Evolutionary conservation across 495 filamentous ascomycete species (phyloP).

Genomic region (Lepraria neglecta): DNA sequence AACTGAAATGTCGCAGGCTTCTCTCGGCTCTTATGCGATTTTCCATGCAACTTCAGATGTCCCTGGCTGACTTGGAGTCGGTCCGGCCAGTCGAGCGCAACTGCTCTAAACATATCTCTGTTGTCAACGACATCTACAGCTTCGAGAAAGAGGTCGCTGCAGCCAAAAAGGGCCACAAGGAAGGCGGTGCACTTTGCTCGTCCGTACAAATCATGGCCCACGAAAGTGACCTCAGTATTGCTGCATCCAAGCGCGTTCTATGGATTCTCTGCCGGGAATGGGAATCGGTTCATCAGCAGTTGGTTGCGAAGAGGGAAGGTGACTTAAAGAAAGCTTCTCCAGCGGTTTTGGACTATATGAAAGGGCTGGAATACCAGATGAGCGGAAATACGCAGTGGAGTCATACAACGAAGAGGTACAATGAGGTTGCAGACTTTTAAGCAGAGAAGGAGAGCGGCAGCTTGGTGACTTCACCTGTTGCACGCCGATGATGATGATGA

Average conservation of each 20-base stretch:
- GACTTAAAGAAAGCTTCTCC: constrained; percentile 10
- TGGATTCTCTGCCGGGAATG: constrained; percentile 33
- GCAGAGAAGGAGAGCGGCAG: not conserved
- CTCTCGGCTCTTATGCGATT: constrained; percentile 37
- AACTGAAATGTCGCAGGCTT: constrained; percentile 26
- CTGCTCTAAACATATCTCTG: constrained; percentile 35
- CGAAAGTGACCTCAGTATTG: constrained; percentile 24
- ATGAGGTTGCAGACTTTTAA: constrained; percentile 19
- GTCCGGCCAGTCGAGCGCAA: constrained; percentile 29
- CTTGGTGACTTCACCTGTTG: not conserved
- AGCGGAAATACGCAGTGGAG: constrained; percentile 42
- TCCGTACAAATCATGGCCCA: constrained; percentile 29
- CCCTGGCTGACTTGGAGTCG: constrained; percentile 23
- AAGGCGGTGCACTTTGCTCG: constrained; percentile 33
- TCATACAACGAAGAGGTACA: constrained; percentile 30
- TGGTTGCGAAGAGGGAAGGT: constrained; percentile 21
- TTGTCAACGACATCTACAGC: constrained; percentile 41
- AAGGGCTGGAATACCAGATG: constrained; percentile 39
- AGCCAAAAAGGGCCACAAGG: constrained; percentile 27
- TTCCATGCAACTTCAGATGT: constrained; percentile 32
- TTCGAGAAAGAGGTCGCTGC: constrained; percentile 36
- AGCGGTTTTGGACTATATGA: constrained; percentile 27
- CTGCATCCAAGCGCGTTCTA: constrained; percentile 31
- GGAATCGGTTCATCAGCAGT: constrained; percentile 25
- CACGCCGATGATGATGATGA: constrained; percentile 6